Conservation (phyloP, 257 asterid genomes). For the Plantago major region DNA sequence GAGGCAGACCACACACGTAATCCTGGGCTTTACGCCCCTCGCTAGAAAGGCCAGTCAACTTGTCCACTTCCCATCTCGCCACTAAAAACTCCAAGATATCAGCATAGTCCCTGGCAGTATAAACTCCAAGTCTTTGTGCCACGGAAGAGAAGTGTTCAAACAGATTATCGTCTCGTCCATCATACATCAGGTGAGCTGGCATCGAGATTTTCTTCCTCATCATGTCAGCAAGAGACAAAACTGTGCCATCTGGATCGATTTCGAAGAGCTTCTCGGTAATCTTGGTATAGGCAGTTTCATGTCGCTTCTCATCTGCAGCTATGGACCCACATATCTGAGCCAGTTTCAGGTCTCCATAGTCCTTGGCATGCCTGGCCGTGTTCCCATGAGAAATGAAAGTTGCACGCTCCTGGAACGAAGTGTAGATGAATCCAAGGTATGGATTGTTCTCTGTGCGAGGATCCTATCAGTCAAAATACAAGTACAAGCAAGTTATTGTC, state of each 20-base stretch:
- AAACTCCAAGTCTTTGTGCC: slow-evolving; percentile 67
- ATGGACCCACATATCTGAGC: slow-evolving; percentile 75
- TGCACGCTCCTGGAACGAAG: slow-evolving; percentile 79
- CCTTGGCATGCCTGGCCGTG: slow-evolving; percentile 77
- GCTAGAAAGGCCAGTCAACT: slow-evolving; percentile 52
- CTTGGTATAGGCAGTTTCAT: slow-evolving; percentile 73
- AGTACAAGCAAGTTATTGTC: too few species aligned
- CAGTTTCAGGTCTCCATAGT: slow-evolving; percentile 59
- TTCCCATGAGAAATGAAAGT: slow-evolving; percentile 77
- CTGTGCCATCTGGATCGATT: slow-evolving; percentile 59
- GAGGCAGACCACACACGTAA: slow-evolving; percentile 56
- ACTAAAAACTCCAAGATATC: slow-evolving; percentile 63
- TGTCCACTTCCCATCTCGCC: slow-evolving; percentile 62
- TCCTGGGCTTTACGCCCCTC: slow-evolving; percentile 76
- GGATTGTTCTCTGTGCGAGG: slow-evolving; percentile 84
- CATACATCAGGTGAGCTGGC: slow-evolving; percentile 82
- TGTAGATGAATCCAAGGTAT: slow-evolving; percentile 73
- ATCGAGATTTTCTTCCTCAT: slow-evolving; percentile 72
- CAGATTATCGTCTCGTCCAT: slow-evolving; percentile 55
- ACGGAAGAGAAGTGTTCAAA: slow-evolving; percentile 63
- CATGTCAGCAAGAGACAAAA: slow-evolving; percentile 61
- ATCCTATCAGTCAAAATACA: slow-evolving; percentile 35
- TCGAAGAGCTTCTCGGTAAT: slow-evolving; percentile 74
- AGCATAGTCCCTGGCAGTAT: slow-evolving; percentile 70
- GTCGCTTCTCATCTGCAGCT: slow-evolving; percentile 81